Evolutionary conservation across 768 basidiomycete species (phyloP).

Genomic region (Psilocybe subaeruginosa): DNA sequence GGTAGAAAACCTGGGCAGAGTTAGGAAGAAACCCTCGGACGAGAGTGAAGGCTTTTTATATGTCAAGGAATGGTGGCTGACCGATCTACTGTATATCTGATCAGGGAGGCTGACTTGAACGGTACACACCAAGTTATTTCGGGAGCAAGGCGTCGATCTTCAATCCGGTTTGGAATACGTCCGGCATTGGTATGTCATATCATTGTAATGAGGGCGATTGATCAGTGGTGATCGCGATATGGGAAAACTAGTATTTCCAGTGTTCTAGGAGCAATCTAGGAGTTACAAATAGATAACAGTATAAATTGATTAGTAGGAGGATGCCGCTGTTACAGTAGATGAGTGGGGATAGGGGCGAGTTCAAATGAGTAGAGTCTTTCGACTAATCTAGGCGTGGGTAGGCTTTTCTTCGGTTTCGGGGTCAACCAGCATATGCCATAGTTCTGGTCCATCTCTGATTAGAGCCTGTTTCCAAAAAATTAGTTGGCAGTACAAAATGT

Average conservation of each 20-base stretch:
- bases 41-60: not conserved
- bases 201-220: not conserved
- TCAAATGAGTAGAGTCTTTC: too few species aligned
- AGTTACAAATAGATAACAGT: not conserved
- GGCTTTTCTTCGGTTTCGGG: slow-evolving; percentile 25
- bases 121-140: not conserved
- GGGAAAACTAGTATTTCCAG: not conserved
- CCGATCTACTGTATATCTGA: not conserved
- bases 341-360: too few species aligned
- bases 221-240: not conserved
- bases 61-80: not conserved
- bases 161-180: not conserved
- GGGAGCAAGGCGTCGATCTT: not conserved
- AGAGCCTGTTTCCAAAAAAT: slow-evolving; percentile 51
- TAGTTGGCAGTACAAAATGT: not conserved
- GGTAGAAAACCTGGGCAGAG: not conserved
- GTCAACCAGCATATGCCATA: slow-evolving; percentile 60
- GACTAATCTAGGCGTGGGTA: not conserved
- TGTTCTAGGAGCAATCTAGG: not conserved
- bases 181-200: not conserved
- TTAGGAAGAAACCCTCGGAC: not conserved
- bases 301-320: not conserved
- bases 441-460: slow-evolving; percentile 78
- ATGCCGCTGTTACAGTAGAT: too few species aligned
- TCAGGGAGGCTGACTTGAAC: not conserved